phyloP scores from a whole-genome alignment of 2,329 filamentous ascomycete genomes.

The Myrmaecium sp. region DNA sequence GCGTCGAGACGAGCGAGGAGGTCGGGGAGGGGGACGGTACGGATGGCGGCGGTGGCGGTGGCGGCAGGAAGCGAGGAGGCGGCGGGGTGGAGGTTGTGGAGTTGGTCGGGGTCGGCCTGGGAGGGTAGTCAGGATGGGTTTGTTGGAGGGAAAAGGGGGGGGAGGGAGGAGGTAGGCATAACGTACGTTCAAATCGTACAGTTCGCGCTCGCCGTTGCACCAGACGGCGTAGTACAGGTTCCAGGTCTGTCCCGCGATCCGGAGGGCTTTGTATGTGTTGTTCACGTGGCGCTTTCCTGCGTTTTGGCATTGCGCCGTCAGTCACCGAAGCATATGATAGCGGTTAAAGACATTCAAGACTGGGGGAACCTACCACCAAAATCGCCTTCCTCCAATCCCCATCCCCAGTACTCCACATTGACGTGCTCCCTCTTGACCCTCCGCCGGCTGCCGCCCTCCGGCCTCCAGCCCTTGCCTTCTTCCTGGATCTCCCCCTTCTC shows the following conservation, averaged over 20 bases:
- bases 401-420: constrained; percentile 26
- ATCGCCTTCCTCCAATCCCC: constrained; percentile 1
- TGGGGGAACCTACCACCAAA: constrained; percentile 3
- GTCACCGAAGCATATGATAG: not conserved
- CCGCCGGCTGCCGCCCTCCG: not conserved
- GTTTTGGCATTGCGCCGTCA: constrained; percentile 2
- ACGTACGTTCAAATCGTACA: constrained; percentile 43
- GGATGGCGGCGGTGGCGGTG: constrained; percentile 3
- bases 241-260: constrained; percentile 38
- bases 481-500: constrained; percentile 5
- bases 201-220: constrained; percentile 51
- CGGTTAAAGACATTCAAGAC: not conserved
- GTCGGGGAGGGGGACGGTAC: constrained; percentile 6
- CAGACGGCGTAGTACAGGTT: constrained; percentile 50
- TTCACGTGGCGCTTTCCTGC: constrained; percentile 9
- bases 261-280: constrained; percentile 45
- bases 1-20: constrained; percentile 29
- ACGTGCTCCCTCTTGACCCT: constrained; percentile 16
- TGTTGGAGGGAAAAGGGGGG: not conserved
- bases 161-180: constrained; percentile 1
- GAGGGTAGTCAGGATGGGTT: constrained; percentile 16
- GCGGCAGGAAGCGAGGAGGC: not conserved
- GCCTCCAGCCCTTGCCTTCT: constrained; percentile 8
- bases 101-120: constrained; percentile 24
- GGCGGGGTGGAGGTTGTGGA: constrained; percentile 19